phyloP scores from a whole-genome alignment of 2,329 filamentous ascomycete species.

The Claviceps sorghi region DNA sequence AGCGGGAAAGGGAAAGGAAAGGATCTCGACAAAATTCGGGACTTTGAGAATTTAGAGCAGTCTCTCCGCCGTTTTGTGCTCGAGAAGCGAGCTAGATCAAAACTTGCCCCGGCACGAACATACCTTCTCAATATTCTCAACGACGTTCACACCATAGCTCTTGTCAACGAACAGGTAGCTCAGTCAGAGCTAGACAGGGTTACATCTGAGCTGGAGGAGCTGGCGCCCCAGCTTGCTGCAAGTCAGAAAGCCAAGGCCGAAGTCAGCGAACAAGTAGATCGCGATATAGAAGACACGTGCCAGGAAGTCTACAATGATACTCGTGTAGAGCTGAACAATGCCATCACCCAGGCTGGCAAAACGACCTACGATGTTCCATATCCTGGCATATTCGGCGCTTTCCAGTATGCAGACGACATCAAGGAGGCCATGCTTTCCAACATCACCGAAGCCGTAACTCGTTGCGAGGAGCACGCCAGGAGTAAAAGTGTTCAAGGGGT shows the following conservation, averaged over 20 bases:
- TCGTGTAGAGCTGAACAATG: conserved; percentile 55
- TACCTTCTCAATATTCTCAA: conserved; percentile 88
- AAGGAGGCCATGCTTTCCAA: conserved; percentile 84
- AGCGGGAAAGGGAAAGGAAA: conserved; percentile 63
- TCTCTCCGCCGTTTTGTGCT: conserved; percentile 85
- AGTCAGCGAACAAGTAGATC: conserved; percentile 68
- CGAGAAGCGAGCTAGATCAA: conserved; percentile 88
- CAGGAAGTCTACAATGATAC: conserved; percentile 77
- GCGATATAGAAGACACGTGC: conserved; percentile 71
- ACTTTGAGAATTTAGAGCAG: conserved; percentile 81
- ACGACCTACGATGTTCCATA: conserved; percentile 71
- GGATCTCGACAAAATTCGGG: conserved; percentile 70
- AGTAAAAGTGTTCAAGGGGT: conserved; percentile 65
- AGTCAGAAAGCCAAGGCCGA: conserved; percentile 67
- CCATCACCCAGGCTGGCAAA: conserved; percentile 64
- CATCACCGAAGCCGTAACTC: conserved; percentile 62
- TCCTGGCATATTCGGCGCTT: conserved; percentile 69
- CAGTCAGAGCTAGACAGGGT: conserved; percentile 75
- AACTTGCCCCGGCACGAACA: conserved; percentile 87
- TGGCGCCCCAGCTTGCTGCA: conserved; percentile 75
- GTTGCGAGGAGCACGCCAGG: conserved; percentile 78
- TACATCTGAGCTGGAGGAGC: conserved; percentile 59
- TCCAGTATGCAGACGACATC: conserved; percentile 85
- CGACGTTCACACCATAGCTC: conserved; percentile 70
- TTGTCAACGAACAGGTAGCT: conserved; percentile 76